Evolutionary conservation across 495 filamentous ascomycete species (phyloP), one percentile per base, ranked within the genome.

Genomic region (Darksidea phi): DNA sequence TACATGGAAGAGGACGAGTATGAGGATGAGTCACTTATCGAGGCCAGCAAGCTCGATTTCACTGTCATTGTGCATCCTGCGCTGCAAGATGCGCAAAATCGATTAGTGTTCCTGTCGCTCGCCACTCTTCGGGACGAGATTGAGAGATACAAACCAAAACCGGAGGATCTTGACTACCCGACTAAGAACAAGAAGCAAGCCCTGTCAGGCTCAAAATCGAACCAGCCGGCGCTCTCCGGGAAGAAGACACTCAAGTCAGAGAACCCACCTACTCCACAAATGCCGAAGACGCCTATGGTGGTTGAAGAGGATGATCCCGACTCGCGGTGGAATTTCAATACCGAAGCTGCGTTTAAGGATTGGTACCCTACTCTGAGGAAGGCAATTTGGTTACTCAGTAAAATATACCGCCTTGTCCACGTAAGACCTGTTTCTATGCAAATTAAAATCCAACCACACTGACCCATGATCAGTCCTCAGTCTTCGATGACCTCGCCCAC

Each of bases 351-450:
- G 66, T 47, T 78, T 77, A 51, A 83, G 74, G 77, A 80, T 77
- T 77, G 76, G 83, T 89, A 79, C 77, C 88, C 88, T 0, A 88
- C 89, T 0, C 75, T 91, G 20, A 82, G 85, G 62, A 87, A 86
- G 66, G 89, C 90, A 0, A 86, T 94, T 18, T 90, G 90, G 81
- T 83, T 95, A 0, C 80, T 95, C 10, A 88, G 85, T 67, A 79
- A 88, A 69, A 93, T 94, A 66, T 92, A 95, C 71, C 87, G 89
- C 69, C 78, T 89, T 70, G 84, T 93, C 25, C 86, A 91, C 74
- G 88, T 88, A 75, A 72, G 82, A 10, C 28, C 82, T n/a, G 15
- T 37, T 23, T 15, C 4, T 48, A 13, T 50, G 21, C 41, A 37
- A 55, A 54, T 42, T 42, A 32, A 60, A 55, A 37, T 26, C 15